Evolutionary conservation across 2,329 filamentous ascomycete species (phyloP).

Genomic region (Claviceps sp.): DNA sequence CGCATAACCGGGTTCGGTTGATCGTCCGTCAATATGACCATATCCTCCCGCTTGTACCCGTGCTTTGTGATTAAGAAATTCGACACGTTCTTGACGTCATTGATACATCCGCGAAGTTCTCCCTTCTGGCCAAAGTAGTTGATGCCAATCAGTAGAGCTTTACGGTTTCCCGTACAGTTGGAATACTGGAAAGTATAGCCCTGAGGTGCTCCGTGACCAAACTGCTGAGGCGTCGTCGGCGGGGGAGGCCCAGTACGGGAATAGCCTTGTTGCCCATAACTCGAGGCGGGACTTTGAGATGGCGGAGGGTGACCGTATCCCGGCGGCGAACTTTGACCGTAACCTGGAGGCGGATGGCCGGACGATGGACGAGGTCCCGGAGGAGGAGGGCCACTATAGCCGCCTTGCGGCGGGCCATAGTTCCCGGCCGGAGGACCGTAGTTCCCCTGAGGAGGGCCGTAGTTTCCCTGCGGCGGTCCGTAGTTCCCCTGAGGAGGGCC

Average conservation of each 20-base stretch:
- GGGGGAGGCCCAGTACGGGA: slow-evolving; percentile 27
- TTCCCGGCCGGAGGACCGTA: slow-evolving; percentile 12
- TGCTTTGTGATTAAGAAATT: slow-evolving; percentile 54
- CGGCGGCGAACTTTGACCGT: slow-evolving; percentile 8
- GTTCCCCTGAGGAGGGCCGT: not conserved
- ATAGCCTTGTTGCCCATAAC: slow-evolving; percentile 34
- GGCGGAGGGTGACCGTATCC: slow-evolving; percentile 16
- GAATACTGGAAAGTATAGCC: slow-evolving; percentile 66
- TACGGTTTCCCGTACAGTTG: slow-evolving; percentile 57
- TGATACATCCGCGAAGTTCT: slow-evolving; percentile 66
- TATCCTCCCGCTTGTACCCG: slow-evolving; percentile 63
- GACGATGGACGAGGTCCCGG: slow-evolving; percentile 11
- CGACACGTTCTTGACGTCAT: slow-evolving; percentile 67
- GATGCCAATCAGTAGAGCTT: slow-evolving; percentile 65
- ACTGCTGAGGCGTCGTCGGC: slow-evolving; percentile 38
- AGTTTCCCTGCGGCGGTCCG: not conserved
- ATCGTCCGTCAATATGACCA: slow-evolving; percentile 68
- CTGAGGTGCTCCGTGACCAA: slow-evolving; percentile 54
- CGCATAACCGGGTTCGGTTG: slow-evolving; percentile 55
- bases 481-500: slow-evolving; percentile 14
- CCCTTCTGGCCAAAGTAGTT: slow-evolving; percentile 66
- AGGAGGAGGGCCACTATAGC: slow-evolving; percentile 10
- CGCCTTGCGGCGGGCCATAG: slow-evolving; percentile 11
- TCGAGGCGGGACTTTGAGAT: slow-evolving; percentile 26
- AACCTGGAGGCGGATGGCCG: slow-evolving; percentile 8